Conservation (phyloP, 768 basidiomycete species). For the Russula virescens region DNA sequence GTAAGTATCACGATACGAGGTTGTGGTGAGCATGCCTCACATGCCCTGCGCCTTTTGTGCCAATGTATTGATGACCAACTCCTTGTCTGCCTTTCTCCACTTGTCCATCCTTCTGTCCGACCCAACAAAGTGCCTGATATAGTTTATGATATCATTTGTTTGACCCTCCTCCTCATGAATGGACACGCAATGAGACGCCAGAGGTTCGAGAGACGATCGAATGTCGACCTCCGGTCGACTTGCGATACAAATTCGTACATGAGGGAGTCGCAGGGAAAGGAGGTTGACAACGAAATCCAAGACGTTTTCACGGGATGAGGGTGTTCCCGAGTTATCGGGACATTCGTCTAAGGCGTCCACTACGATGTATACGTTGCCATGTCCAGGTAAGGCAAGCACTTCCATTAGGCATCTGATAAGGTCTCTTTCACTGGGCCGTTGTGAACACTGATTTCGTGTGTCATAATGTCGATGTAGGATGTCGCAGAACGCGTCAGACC, state of each 20-base stretch:
- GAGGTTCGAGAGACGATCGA: neutral
- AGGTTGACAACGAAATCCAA: too few species aligned
- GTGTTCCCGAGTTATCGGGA: neutral
- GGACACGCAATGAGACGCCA: neutral
- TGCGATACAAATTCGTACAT: neutral
- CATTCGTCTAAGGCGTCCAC: constrained; percentile 5
- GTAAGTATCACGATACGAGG: neutral
- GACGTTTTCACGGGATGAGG: too few species aligned
- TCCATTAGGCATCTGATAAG: neutral
- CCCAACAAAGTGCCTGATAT: neutral
- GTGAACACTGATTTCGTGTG: neutral
- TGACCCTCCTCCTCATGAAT: neutral
- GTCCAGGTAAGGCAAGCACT: neutral
- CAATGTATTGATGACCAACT: neutral
- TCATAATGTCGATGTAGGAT: neutral
- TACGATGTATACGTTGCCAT: neutral
- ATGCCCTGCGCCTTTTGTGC: neutral
- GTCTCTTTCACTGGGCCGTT: neutral
- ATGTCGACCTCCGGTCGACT: constrained; percentile 3
- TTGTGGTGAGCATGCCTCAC: neutral
- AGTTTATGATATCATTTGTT: neutral
- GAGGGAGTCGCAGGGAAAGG: too few species aligned
- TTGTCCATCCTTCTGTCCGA: neutral
- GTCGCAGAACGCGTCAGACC: neutral
- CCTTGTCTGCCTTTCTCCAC: neutral